Evolutionary conservation across 139 green algal species (phyloP).

Genomic region (Volvox africanus): DNA sequence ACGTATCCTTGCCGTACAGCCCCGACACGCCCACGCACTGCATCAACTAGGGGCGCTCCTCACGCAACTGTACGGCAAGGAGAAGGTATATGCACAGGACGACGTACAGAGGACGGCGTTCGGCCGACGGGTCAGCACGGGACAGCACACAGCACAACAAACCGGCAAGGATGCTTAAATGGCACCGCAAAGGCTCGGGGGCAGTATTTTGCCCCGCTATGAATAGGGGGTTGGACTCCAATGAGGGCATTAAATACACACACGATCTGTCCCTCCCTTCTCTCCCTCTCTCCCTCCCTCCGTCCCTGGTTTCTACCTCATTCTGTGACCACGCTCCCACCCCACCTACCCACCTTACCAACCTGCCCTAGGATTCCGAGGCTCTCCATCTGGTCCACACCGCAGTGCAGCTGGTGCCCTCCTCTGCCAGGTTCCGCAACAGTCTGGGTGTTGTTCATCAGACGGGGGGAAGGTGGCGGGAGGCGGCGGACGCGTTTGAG

Average conservation of each 20-base stretch:
- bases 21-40: constrained; percentile 42
- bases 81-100: constrained; percentile 32
- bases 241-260: too few relatives aligned
- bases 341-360: too few relatives aligned
- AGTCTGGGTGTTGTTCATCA: constrained; percentile 47
- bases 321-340: too few relatives aligned
- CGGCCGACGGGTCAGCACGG: too few relatives aligned
- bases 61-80: constrained; percentile 41
- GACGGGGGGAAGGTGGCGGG: constrained; percentile 13
- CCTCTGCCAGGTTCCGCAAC: constrained; percentile 46
- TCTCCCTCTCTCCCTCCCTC: too few relatives aligned
- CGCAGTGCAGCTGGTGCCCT: constrained; percentile 39
- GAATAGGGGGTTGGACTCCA: too few relatives aligned
- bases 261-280: too few relatives aligned
- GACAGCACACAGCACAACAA: too few relatives aligned
- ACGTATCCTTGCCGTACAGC: constrained; percentile 1
- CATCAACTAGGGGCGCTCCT: constrained; percentile 57
- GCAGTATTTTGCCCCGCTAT: too few relatives aligned
- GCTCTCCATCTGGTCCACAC: constrained; percentile 4
- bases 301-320: too few relatives aligned
- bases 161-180: too few relatives aligned
- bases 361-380: constrained; percentile 31
- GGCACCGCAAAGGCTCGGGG: too few relatives aligned
- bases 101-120: neutral
- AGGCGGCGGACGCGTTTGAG: constrained; percentile 61